These are phyloP conservation scores for Cucumis cinereus DNA, from an alignment of 306 rosid genomes.

Conservation along the genomic window DNA sequence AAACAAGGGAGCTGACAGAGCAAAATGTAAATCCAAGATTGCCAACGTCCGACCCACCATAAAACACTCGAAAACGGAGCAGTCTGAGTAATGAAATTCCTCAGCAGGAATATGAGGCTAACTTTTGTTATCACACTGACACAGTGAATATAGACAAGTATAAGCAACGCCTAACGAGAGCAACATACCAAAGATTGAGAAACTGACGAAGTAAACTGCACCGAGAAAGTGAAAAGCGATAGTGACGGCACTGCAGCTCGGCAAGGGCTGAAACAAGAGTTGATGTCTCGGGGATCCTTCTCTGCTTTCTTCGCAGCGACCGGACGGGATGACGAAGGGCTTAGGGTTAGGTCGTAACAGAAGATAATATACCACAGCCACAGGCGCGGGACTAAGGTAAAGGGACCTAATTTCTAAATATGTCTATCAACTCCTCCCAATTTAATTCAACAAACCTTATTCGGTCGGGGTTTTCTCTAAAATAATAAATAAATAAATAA, in stretches of 20 bases:
- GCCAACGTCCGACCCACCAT: not conserved
- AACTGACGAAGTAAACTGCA: not conserved
- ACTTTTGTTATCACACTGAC: not conserved
- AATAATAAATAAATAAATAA: no score
- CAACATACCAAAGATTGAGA: not conserved
- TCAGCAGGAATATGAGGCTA: not conserved
- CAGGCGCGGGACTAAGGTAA: not conserved
- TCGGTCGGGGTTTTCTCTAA: no score
- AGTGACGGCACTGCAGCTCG: not conserved
- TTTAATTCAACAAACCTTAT: not conserved
- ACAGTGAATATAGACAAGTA: not conserved
- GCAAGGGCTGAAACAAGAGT: not conserved
- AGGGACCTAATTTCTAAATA: not conserved
- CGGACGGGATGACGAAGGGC: not conserved
- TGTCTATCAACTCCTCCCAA: not conserved
- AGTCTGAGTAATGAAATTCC: not conserved
- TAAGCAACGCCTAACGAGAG: not conserved
- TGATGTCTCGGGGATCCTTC: not conserved
- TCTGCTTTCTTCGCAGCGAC: not conserved
- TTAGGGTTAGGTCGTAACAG: constrained; percentile 1
- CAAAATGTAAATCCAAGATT: not conserved
- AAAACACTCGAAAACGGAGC: not conserved
- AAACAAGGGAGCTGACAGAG: no score
- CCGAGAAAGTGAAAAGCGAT: not conserved
- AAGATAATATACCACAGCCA: not conserved